Base-by-base conservation (phyloP, 768 basidiomycete species). In the Pisolithus sp. region DNA sequence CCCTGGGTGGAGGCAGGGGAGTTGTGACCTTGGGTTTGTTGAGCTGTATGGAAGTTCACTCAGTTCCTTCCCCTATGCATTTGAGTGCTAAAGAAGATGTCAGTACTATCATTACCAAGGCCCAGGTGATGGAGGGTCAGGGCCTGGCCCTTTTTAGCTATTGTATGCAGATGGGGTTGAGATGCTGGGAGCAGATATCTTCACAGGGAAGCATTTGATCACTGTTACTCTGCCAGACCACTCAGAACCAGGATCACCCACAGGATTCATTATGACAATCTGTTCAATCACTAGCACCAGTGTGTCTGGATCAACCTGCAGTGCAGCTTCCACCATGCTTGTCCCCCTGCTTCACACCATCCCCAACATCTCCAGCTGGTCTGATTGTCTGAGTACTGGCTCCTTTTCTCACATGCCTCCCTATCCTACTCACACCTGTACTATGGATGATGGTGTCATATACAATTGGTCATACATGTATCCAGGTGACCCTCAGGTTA, bases 161-260 rank as follows among this genome's bases (percentile, higher is more conserved):
- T 63, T 93, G 34, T 96, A 96, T 63, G 77, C 79, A 9, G 28
- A 96, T 64, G 93, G 93, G 1, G 82, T 93, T 1, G 93, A 96
- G 64, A 71, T 93, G 8, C 65, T 96, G 24, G 93, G 84, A 5
- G 85, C 89, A n/a, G 92, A 94, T 63, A 93, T 37, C 21, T 12
- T 53, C 49, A 31, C 55, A 93, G 90, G 89, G 89, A 91, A 56
- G 83, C 84, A 0, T 75, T 93, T 15, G 83, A 89, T 59, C 79
- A 80, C 17, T 65, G 57, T 81, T 60, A 59, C 79, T 59, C 60
- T 82, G 61, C 59, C 81, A 63, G 60, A 70, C 57, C 71, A 69
- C 50, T 74, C 79, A 13, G 63, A 62, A 41, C 58, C 59, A 0
- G 66, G 73, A 15, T 80, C 79, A 8, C 79, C 79, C 13, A 66